Percentiles rank a stretch among this genome's conserved stretches.
Evolutionary conservation across 1,284 basidiomycete genomes (phyloP).

Genomic region (Volvariella volvacea): DNA sequence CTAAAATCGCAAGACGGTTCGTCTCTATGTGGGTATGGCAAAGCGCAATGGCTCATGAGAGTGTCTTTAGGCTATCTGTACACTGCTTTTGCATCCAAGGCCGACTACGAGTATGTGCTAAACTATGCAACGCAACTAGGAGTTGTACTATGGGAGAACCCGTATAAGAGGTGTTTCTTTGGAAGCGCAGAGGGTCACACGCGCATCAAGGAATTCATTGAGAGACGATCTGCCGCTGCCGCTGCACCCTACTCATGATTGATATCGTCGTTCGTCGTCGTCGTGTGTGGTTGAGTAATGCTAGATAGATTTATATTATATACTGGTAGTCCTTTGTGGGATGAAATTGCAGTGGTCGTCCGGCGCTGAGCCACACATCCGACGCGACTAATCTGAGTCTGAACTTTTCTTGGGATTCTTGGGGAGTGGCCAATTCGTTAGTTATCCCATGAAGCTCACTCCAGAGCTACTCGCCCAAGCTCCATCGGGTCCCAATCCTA

Average conservation of each 20-base stretch:
- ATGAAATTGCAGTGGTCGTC: conserved; percentile 4
- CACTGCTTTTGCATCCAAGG: conserved; percentile 79
- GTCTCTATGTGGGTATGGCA: conserved; percentile 8
- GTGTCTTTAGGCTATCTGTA: conserved; percentile 75
- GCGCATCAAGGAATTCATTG: not conserved
- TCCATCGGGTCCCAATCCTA: conserved; percentile 76
- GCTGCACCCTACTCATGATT: too few relatives aligned
- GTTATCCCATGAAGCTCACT: conserved; percentile 81
- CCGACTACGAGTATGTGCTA: conserved; percentile 83
- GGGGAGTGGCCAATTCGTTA: conserved; percentile 11
- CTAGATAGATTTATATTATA: too few relatives aligned
- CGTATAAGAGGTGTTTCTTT: conserved; percentile 74
- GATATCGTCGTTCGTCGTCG: too few relatives aligned
- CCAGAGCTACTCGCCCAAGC: conserved; percentile 83
- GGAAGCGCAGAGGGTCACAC: conserved; percentile 73
- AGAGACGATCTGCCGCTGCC: not conserved
- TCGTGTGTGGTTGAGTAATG: too few relatives aligned
- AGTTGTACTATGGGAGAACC: conserved; percentile 76
- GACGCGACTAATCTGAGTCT: conserved; percentile 42
- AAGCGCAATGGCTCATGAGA: not conserved
- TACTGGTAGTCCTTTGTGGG: too few relatives aligned
- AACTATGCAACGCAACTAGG: conserved; percentile 81
- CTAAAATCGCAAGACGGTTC: conserved; percentile 82
- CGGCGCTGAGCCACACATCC: conserved; percentile 10
- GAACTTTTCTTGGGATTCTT: conserved; percentile 24